Conservation (phyloP, 2,329 filamentous ascomycete species). For the Hymenoscyphus fructigenus region DNA sequence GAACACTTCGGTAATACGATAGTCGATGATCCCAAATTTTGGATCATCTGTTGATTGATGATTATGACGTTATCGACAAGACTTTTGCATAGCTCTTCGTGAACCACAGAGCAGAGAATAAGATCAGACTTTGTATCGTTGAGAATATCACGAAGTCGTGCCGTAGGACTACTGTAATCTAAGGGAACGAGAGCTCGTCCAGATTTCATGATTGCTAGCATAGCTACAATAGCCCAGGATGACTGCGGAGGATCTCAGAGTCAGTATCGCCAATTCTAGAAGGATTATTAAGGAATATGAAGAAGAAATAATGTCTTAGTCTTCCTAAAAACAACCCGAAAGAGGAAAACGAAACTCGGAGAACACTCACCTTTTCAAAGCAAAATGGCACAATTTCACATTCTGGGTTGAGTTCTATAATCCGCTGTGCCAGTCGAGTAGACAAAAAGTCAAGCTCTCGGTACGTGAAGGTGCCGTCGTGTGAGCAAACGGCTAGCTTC, state of each 20-base stretch:
- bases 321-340: background rate
- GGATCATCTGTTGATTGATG: conserved; percentile 6
- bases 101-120: conserved; percentile 15
- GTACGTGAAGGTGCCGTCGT: conserved; percentile 22
- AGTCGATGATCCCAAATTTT: background rate
- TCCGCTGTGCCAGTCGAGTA: conserved; percentile 10
- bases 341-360: background rate
- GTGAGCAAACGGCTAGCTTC: conserved; percentile 8
- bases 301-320: background rate
- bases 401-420: conserved; percentile 15
- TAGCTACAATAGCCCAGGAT: conserved; percentile 21
- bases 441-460: conserved; percentile 18
- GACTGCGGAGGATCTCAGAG: background rate
- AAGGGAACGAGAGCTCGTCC: conserved; percentile 36
- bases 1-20: conserved; percentile 6
- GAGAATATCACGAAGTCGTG: conserved; percentile 26
- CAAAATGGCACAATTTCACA: conserved; percentile 29
- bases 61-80: conserved; percentile 9
- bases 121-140: conserved; percentile 14
- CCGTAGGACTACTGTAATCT: conserved; percentile 33
- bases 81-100: conserved; percentile 4
- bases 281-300: too few species aligned
- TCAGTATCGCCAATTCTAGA: background rate
- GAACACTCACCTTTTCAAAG: conserved; percentile 31
- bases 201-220: conserved; percentile 35